A percentile compares a stretch with the other conserved stretches of the same genome.
Conservation (phyloP, 768 basidiomycete species). For the Suillus subaureus region DNA sequence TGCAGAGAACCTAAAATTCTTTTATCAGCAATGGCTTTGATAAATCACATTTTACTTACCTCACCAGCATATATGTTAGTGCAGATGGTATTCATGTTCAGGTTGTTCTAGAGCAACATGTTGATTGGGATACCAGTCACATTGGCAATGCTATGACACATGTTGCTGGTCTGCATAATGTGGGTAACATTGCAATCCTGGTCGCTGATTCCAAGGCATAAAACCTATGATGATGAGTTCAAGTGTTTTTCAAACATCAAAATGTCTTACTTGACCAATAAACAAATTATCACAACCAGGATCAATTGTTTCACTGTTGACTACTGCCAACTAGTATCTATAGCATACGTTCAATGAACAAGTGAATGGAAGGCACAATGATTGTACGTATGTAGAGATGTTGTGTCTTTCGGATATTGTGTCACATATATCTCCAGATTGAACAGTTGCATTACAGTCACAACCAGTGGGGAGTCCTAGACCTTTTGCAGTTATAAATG, state of each 20-base stretch:
- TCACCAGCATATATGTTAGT: constrained; percentile 60
- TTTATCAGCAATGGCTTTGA: constrained; percentile 5
- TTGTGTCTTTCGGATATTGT: constrained; percentile 50
- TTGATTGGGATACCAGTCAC: constrained; percentile 44
- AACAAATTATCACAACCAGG: constrained; percentile 57
- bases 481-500: neutral
- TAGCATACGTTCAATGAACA: constrained; percentile 33
- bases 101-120: constrained; percentile 65
- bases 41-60: constrained; percentile 35
- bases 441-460: constrained; percentile 53
- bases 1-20: constrained; percentile 27
- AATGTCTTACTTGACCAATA: constrained; percentile 44
- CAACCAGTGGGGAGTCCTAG: constrained; percentile 33
- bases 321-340: constrained; percentile 60
- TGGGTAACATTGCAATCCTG: constrained; percentile 60
- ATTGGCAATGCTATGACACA: constrained; percentile 46
- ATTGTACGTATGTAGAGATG: constrained; percentile 46
- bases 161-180: constrained; percentile 50
- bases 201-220: constrained; percentile 60
- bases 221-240: constrained; percentile 25
- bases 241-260: neutral
- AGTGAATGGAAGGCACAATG: neutral
- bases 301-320: constrained; percentile 52
- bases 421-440: constrained; percentile 56
- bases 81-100: constrained; percentile 55